Percentiles rank a stretch among this genome's conserved stretches.
Evolutionary conservation across 192 early-diverging fungal genomes (phyloP).

Genomic region (Entophlyctis helioformis): DNA sequence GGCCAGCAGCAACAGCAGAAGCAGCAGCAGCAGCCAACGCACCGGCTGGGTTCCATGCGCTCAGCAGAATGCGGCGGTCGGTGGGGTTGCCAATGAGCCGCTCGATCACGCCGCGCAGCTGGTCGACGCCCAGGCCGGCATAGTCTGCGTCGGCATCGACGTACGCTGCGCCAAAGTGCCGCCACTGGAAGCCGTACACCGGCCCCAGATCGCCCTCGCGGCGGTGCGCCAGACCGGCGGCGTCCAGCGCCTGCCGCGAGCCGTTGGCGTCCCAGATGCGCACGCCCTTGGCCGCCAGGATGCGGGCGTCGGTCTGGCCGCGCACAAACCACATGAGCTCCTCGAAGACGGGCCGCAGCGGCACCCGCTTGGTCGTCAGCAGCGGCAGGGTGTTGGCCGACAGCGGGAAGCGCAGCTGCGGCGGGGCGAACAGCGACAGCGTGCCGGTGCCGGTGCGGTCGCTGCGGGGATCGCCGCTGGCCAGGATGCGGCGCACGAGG

Average conservation of each 20-base stretch:
- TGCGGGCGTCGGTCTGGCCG: constrained; percentile 70
- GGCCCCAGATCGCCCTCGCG: constrained; percentile 88
- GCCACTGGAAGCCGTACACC: constrained; percentile 98
- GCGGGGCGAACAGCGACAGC: constrained; percentile 55
- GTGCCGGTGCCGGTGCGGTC: constrained; percentile 76
- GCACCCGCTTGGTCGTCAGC: constrained; percentile 91
- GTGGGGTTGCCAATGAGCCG: constrained; percentile 75
- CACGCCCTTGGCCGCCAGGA: constrained; percentile 56
- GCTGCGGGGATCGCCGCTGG: constrained; percentile 54
- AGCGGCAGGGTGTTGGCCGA: too few relatives aligned
- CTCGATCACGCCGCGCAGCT: constrained; percentile 74
- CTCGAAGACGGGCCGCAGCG: constrained; percentile 80
- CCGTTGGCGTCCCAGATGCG: constrained; percentile 67
- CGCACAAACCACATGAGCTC: constrained; percentile 94
- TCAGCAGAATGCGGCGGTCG: constrained; percentile 84
- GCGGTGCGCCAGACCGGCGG: constrained; percentile 57
- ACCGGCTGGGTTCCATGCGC: constrained; percentile 98
- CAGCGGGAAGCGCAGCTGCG: constrained; percentile 74
- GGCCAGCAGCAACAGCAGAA: too few relatives aligned
- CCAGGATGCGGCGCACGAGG: constrained; percentile 62
- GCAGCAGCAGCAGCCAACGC: too few relatives aligned
- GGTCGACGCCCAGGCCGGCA: constrained; percentile 83
- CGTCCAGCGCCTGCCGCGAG: constrained; percentile 76
- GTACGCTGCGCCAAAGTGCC: constrained; percentile 95
- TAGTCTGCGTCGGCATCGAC: constrained; percentile 74